Evolutionary conservation across 1,284 basidiomycete species (phyloP).

Genomic region (Trichosporon sp.): DNA sequence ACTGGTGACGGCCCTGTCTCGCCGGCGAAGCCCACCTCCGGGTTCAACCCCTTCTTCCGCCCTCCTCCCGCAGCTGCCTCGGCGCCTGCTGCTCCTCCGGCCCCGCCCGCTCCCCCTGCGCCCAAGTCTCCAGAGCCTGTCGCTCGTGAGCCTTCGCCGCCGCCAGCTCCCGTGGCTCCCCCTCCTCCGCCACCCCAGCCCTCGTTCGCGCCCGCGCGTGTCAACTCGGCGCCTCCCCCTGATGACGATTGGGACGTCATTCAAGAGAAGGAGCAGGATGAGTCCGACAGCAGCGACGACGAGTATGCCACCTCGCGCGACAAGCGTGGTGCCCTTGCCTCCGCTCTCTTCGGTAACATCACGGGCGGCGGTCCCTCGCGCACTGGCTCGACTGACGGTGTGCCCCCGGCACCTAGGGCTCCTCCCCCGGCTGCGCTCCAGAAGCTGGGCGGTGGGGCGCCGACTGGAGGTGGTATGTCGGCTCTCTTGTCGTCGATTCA

Average conservation of each 20-base stretch:
- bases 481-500: slow-evolving; percentile 79
- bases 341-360: slow-evolving; percentile 61
- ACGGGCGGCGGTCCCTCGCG: slow-evolving; percentile 16
- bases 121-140: slow-evolving; percentile 37
- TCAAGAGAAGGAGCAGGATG: slow-evolving; percentile 61
- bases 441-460: slow-evolving; percentile 44
- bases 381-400: slow-evolving; percentile 32
- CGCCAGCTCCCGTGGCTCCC: slow-evolving; percentile 41
- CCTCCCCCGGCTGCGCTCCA: slow-evolving; percentile 48
- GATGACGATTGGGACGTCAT: slow-evolving; percentile 80
- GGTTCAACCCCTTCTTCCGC: slow-evolving; percentile 52
- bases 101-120: slow-evolving; percentile 34
- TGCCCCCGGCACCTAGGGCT: slow-evolving; percentile 39
- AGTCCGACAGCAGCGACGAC: slow-evolving; percentile 54
- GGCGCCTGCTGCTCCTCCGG: slow-evolving; percentile 33
- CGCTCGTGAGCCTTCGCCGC: background rate
- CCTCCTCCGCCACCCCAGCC: slow-evolving; percentile 33
- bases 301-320: slow-evolving; percentile 66
- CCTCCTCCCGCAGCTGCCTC: slow-evolving; percentile 38
- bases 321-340: slow-evolving; percentile 66
- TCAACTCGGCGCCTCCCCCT: slow-evolving; percentile 50
- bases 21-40: slow-evolving; percentile 26
- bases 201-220: slow-evolving; percentile 13
- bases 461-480: slow-evolving; percentile 45
- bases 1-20: slow-evolving; percentile 28